Conservation (phyloP, 2,329 filamentous ascomycete species). For the Exophiala dermatitidis region DNA sequence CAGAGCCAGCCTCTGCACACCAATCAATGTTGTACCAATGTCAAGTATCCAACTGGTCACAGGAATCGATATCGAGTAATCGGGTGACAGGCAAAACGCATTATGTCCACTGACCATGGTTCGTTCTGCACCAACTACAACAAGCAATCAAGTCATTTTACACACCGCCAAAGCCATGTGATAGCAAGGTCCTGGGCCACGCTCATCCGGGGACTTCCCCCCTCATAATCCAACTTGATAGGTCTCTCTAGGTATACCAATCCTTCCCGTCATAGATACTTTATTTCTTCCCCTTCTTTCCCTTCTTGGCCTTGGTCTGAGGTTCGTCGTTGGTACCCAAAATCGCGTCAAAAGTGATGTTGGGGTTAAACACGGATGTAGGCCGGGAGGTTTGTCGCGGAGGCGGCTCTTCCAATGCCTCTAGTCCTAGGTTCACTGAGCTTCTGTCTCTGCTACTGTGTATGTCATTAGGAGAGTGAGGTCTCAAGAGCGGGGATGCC, state of each 20-base stretch:
- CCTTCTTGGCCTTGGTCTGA: constrained; percentile 32
- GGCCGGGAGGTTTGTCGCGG: constrained; percentile 35
- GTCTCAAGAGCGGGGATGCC: constrained; percentile 31
- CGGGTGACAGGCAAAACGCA: no score
- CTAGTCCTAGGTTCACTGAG: constrained; percentile 40
- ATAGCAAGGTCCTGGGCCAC: no score
- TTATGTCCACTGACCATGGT: no score
- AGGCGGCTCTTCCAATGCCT: constrained; percentile 39
- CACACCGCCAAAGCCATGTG: no score
- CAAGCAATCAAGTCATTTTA: no score
- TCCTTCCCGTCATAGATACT: neutral
- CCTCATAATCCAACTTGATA: neutral
- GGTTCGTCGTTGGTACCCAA: constrained; percentile 35
- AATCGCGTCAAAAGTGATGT: constrained; percentile 45
- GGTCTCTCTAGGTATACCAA: neutral
- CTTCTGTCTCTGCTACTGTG: constrained; percentile 34
- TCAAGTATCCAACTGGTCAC: no score
- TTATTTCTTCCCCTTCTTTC: constrained; percentile 9
- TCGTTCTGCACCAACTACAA: no score
- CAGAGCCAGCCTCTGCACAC: no score
- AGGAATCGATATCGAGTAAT: no score
- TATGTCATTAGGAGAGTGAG: constrained; percentile 32
- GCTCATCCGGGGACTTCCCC: neutral
- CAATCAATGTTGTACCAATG: no score
- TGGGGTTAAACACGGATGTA: constrained; percentile 39